These are phyloP conservation scores for Xylaria sp. DNA, from an alignment of 2,329 filamentous ascomycete species.

Conservation along the genomic window DNA sequence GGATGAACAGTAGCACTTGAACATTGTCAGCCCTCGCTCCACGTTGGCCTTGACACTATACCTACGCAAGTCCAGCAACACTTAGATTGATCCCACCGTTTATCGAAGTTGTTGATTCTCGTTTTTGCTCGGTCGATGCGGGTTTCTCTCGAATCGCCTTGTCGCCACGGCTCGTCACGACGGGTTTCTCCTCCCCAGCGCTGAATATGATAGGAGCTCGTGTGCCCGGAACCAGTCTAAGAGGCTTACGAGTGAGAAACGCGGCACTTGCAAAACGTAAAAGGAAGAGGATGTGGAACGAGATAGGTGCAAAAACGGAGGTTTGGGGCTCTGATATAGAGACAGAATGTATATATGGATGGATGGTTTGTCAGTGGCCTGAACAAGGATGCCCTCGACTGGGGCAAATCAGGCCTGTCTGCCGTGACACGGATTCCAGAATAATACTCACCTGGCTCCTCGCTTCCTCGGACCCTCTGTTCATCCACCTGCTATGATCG, in stretches of 20 bases:
- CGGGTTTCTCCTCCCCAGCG: slow-evolving; percentile 13
- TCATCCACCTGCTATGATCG: slow-evolving; percentile 12
- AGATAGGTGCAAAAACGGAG: neutral
- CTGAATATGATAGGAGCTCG: slow-evolving; percentile 16
- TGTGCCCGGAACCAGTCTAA: slow-evolving; percentile 9
- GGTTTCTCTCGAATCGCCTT: neutral
- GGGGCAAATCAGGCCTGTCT: neutral
- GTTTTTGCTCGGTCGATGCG: neutral
- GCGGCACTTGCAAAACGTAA: neutral
- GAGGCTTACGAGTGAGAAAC: neutral
- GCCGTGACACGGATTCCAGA: neutral
- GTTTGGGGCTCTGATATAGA: neutral
- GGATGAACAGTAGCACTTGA: slow-evolving; percentile 2
- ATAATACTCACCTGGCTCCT: slow-evolving; percentile 9
- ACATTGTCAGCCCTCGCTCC: neutral
- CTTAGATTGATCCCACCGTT: slow-evolving; percentile 19
- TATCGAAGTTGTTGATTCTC: slow-evolving; percentile 16
- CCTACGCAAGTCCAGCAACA: slow-evolving; percentile 14
- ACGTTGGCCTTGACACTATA: neutral
- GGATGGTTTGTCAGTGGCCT: neutral
- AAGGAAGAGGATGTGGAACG: neutral
- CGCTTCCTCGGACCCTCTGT: neutral
- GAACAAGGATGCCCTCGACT: neutral
- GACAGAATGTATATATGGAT: neutral
- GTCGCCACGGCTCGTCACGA: slow-evolving; percentile 14